Conservation (phyloP, 2,329 filamentous ascomycete species). For the Colletotrichum spinosum region DNA sequence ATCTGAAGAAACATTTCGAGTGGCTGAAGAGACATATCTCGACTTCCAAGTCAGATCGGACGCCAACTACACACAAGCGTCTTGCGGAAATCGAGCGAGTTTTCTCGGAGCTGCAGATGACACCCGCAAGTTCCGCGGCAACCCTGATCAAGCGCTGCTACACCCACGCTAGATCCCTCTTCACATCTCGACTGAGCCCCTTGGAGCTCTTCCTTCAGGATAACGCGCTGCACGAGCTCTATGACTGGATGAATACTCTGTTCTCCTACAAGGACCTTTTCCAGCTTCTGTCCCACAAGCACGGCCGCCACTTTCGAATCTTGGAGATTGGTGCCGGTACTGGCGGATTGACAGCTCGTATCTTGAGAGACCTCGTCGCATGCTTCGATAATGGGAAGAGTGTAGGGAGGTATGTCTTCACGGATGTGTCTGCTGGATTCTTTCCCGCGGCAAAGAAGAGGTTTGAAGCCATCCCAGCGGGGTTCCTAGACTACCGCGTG, state of each 20-base stretch:
- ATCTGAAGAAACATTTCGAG: slow-evolving; percentile 1
- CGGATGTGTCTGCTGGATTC: slow-evolving; percentile 41
- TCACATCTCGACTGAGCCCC: neutral
- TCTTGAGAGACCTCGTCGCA: slow-evolving; percentile 12
- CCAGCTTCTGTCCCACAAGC: slow-evolving; percentile 5
- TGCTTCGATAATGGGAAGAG: slow-evolving; percentile 32
- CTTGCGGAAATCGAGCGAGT: neutral
- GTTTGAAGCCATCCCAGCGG: neutral
- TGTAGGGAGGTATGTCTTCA: slow-evolving; percentile 41
- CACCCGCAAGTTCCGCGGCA: neutral
- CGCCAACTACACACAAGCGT: neutral
- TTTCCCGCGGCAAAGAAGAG: slow-evolving; percentile 37
- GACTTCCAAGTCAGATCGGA: accelerated
- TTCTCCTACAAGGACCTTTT: slow-evolving; percentile 13
- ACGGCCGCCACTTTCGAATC: slow-evolving; percentile 48
- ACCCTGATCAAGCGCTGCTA: slow-evolving; percentile 22
- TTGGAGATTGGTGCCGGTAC: slow-evolving; percentile 35
- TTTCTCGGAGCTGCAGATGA: neutral
- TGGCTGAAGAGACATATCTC: slow-evolving; percentile 7
- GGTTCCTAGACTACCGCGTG: slow-evolving; percentile 20
- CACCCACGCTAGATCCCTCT: slow-evolving; percentile 7
- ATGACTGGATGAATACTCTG: slow-evolving; percentile 32
- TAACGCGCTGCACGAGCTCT: slow-evolving; percentile 22
- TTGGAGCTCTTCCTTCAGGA: slow-evolving; percentile 19
- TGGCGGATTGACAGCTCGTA: slow-evolving; percentile 21